phyloP scores from a whole-genome alignment of 345 rosid genomes.

The Kandelia obovata region DNA sequence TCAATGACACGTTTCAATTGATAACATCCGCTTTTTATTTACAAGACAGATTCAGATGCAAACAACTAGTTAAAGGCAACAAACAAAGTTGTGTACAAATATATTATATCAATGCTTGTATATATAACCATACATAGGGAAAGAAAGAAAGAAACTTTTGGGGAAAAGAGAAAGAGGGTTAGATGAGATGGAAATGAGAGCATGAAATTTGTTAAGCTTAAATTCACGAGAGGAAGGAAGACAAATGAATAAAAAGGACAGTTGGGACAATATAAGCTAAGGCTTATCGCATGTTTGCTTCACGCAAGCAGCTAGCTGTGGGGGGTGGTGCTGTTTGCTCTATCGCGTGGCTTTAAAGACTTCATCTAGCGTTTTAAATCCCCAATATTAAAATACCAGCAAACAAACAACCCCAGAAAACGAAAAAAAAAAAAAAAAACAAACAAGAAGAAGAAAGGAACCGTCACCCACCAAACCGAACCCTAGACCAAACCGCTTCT shows the following conservation, averaged over 20 bases:
- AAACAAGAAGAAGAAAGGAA: too few species aligned
- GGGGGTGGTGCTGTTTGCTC: background rate
- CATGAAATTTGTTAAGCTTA: background rate
- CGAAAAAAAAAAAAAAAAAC: background rate
- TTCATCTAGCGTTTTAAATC: slow-evolving; percentile 37
- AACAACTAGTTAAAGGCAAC: too few species aligned
- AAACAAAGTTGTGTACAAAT: too few species aligned
- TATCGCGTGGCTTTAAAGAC: slow-evolving; percentile 97
- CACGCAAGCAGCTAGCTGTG: slow-evolving; percentile 94
- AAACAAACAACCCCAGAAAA: too few species aligned
- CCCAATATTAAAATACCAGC: slow-evolving; percentile 15
- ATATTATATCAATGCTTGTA: too few species aligned
- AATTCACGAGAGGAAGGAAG: background rate
- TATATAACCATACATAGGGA: too few species aligned
- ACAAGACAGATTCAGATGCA: slow-evolving; percentile 14
- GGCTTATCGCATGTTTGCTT: slow-evolving; percentile 95
- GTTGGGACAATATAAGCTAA: slow-evolving; percentile 34
- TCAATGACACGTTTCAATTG: slow-evolving; percentile 40
- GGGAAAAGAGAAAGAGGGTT: background rate
- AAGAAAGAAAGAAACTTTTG: background rate
- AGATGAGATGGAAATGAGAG: background rate
- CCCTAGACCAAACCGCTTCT: slow-evolving; percentile 33
- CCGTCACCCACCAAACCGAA: slow-evolving; percentile 32
- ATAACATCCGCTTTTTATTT: slow-evolving; percentile 1
- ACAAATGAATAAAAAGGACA: slow-evolving; percentile 22